Base-by-base conservation (phyloP, 805 yeast species). In the Scheffersomyces stipitis region DNA sequence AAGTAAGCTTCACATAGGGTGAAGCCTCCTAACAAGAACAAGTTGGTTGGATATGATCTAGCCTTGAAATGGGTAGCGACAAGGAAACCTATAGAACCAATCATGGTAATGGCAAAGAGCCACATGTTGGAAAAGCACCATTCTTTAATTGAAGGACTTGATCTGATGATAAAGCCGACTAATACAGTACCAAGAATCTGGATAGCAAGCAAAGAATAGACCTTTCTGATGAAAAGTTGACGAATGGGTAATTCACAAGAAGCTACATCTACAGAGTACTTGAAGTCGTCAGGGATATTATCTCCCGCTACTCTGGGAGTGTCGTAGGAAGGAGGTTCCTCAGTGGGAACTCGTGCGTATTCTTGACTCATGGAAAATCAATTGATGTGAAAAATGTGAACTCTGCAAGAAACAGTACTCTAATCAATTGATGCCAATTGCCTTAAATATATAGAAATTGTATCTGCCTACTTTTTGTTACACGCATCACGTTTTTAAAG, bases 191-290 rank as follows among this genome's bases (percentile, higher is more conserved):
- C 61, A 20, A 80, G 56, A 26, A 88, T 56, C 60, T 88, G 96
- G 4, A 73, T 62, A 9, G 80, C 59, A 33, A 88, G 69, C 31
- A 89, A 70, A 4, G 87, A 67, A 60, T 87, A 89, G 6, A 88
- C 96, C 54, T 84, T 85, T 41, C 89, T 74, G 48, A 86, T 66
- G 50, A 88, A 88, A 57, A 80, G 73, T 46, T 83, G 85, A 49
- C 96, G 78, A 27, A 88, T 71, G 12, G 83, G 78, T 34, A 86
- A 64, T 40, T 83, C 86, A 61, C 96, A 86, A 22, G 84, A 80
- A 3, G 88, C 78, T 16, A 88, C 95, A 35, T 76, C 74, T 5
- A 84, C 83, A 24, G 84, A 78, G 60, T 82, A 86, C 58, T 87
- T 88, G 76, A 87, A 88, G 60, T 86, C 95, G 48, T 87, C 85